Base-by-base conservation (phyloP, 1,139 yeast species). In the Meyerozyma smithsonii region DNA sequence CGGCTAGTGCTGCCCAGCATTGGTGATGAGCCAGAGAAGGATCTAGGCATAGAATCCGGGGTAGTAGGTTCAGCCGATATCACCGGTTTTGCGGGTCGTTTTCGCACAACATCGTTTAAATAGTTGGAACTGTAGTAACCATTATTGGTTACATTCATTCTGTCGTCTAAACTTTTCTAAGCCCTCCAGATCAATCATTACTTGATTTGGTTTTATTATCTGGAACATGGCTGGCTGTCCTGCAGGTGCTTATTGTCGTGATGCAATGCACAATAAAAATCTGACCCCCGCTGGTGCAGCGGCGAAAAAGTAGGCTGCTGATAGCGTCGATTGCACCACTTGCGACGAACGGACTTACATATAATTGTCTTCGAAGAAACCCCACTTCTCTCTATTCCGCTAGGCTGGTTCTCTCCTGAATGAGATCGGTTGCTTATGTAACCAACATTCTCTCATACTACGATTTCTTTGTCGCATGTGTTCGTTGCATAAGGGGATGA, bases 61-160 rank as follows among this genome's bases (percentile, higher is more conserved):
- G 34, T 10, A 30, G 4, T n/a, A 18, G 34, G 21, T 8, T 11
- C 12, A 14, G 34, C 20, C 8, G 8, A n/a, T 12, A 12, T 12
- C 11, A 26, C 30, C 17, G 30, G 30, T 26, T 26, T 26, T 15
- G 23, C 21, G n/a, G 51, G 51, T 15, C 51, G 40, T 24, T 35
- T 24, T 34, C 42, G 45, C 28, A 43, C 43, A 41, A 45, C 44
- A 36, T 44, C 44, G 18, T 52, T 52, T 26, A 55, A 45, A 39
- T 53, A 56, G 39, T 47, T 50, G 10, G 53, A 44, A 28, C 59
- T 47, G 38, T 44, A 56, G 49, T 56, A 55, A 14, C 56, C 61
- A 23, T 53, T 49, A 19, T 49, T 48, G 14, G 59, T 49, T 36
- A 55, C 61, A 41, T 55, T 55, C 60, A 55, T 55, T 23, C 21